phyloP scores from a whole-genome alignment of 495 filamentous ascomycete species.

The Xylaria nigripes region DNA sequence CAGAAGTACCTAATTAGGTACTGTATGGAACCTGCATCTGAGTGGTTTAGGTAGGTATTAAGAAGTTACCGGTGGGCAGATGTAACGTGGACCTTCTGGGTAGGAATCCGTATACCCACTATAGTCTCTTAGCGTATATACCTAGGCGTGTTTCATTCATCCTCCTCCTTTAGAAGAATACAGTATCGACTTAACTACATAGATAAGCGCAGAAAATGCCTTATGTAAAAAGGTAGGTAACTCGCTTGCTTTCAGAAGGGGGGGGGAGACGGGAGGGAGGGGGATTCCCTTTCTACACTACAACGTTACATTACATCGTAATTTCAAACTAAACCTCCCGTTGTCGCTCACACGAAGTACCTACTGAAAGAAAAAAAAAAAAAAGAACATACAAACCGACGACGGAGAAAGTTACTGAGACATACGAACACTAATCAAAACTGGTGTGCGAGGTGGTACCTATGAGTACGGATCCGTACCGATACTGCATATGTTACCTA shows the following conservation, averaged over 20 bases:
- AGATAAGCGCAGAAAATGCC: too few relatives aligned
- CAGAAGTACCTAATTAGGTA: too few relatives aligned
- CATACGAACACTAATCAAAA: not conserved
- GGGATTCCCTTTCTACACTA: constrained; percentile 1
- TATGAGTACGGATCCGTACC: not conserved
- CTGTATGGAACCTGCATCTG: not conserved
- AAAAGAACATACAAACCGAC: not conserved
- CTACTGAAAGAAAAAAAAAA: not conserved
- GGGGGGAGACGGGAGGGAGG: too few relatives aligned
- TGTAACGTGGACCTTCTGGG: not conserved
- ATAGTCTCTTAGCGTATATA: not conserved
- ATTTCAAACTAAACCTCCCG: not conserved
- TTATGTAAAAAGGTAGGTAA: too few relatives aligned
- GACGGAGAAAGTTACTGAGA: not conserved
- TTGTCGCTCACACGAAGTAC: not conserved
- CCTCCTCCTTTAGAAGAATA: not conserved
- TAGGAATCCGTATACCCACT: not conserved
- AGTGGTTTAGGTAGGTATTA: not conserved
- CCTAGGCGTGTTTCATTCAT: not conserved
- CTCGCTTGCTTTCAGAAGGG: too few relatives aligned
- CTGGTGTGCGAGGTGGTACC: too few relatives aligned
- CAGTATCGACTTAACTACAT: too few relatives aligned
- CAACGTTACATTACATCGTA: constrained; percentile 13
- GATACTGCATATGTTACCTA: too few relatives aligned
- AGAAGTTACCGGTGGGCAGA: not conserved